Percentiles rank a stretch among this genome's conserved stretches.
These are phyloP conservation scores for Kalanchoe fedtschenkoi DNA, from an alignment of 164 flowering plant species.

Conservation along the genomic window DNA sequence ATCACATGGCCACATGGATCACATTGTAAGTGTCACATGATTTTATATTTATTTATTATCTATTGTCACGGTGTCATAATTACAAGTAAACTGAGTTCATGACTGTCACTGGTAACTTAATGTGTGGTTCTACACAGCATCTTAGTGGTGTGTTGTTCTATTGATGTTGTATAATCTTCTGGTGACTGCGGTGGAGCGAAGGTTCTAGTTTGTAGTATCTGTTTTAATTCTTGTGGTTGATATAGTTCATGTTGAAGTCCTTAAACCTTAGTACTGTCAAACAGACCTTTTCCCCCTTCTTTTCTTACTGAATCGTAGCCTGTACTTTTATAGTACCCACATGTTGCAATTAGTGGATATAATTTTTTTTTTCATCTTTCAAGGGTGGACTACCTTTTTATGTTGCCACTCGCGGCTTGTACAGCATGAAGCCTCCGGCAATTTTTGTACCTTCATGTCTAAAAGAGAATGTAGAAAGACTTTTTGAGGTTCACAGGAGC, in stretches of 20 bases:
- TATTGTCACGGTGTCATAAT: not conserved
- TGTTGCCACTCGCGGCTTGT: constrained; percentile 87
- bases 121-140: too few species aligned
- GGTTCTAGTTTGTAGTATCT: not conserved
- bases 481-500: constrained; percentile 69
- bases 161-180: too few species aligned
- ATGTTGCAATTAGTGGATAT: not conserved
- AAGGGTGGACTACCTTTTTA: constrained; percentile 97
- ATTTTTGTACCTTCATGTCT: constrained; percentile 62
- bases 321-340: not conserved
- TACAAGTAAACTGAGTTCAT: not conserved
- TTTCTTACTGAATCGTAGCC: not conserved
- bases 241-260: not conserved
- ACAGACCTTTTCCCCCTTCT: not conserved
- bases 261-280: not conserved
- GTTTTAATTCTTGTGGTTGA: not conserved
- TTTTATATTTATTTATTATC: not conserved
- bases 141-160: too few species aligned
- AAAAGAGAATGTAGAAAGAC: constrained; percentile 56
- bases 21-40: constrained; percentile 39
- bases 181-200: not conserved
- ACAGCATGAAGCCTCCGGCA: constrained; percentile 72
- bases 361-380: not conserved
- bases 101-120: not conserved
- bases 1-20: constrained; percentile 96